Conservation (phyloP, 768 basidiomycete genomes). For the Tulasnella sp. region DNA sequence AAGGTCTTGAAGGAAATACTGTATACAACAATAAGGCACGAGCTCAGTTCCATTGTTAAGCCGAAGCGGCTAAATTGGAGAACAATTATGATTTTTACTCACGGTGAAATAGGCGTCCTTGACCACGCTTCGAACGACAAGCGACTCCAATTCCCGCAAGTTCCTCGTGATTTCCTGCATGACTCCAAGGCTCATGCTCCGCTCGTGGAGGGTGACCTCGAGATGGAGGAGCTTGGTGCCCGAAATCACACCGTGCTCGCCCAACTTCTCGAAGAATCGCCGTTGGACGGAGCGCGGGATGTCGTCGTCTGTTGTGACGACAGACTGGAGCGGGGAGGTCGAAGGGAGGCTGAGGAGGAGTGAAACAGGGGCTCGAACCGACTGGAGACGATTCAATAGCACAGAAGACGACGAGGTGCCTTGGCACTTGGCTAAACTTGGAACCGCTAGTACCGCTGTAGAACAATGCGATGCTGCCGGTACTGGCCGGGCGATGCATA, state of each 20-base stretch:
- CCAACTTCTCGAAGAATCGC: constrained; percentile 10
- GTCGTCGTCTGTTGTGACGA: constrained; percentile 4
- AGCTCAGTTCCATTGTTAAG: not conserved
- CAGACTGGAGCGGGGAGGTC: constrained; percentile 1
- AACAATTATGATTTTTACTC: not conserved
- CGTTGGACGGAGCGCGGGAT: constrained; percentile 1
- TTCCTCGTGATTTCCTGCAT: constrained; percentile 13
- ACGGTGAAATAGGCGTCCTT: constrained; percentile 10
- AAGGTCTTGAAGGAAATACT: constrained; percentile 12
- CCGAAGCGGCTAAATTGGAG: not conserved
- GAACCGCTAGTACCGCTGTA: no score
- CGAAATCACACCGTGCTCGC: not conserved
- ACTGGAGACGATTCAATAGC: not conserved
- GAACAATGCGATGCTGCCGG: not conserved
- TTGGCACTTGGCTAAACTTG: not conserved
- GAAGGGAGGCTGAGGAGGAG: constrained; percentile 6
- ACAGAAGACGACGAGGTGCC: not conserved
- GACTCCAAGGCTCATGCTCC: constrained; percentile 3
- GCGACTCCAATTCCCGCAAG: constrained; percentile 2
- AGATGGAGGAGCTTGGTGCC: not conserved
- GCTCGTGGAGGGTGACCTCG: not conserved
- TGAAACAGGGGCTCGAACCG: constrained; percentile 2
- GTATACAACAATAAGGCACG: not conserved
- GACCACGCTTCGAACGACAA: not conserved
- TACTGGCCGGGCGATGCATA: not conserved